A percentile compares a stretch with the other conserved stretches of the same genome.
phyloP scores from a whole-genome alignment of 2,329 filamentous ascomycete genomes.

The Chaetomium sp. region DNA sequence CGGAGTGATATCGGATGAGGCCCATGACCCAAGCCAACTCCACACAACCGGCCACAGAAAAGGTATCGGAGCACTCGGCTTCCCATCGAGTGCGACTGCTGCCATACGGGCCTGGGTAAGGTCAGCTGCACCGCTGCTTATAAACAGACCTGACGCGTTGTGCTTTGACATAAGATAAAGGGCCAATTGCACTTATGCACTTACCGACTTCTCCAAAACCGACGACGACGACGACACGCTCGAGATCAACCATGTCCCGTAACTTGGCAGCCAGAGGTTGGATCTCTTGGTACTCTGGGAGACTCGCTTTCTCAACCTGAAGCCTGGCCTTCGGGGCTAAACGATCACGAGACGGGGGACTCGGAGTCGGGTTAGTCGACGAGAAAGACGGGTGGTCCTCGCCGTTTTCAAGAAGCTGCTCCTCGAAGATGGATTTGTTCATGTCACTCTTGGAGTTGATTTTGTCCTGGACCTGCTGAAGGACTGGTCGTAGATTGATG shows the following conservation, averaged over 20 bases:
- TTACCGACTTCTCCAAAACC: slow-evolving; percentile 81
- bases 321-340: slow-evolving; percentile 84
- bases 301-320: slow-evolving; percentile 52
- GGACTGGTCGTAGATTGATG: slow-evolving; percentile 65
- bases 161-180: not conserved
- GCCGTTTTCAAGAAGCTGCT: slow-evolving; percentile 96
- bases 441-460: slow-evolving; percentile 93
- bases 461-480: slow-evolving; percentile 87
- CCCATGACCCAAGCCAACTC: slow-evolving; percentile 99
- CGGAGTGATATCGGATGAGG: slow-evolving; percentile 97
- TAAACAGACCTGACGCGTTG: not conserved
- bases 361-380: slow-evolving; percentile 84
- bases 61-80: slow-evolving; percentile 95
- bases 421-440: slow-evolving; percentile 89
- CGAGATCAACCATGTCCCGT: slow-evolving; percentile 97
- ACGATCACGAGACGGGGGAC: slow-evolving; percentile 98
- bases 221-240: slow-evolving; percentile 95
- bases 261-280: slow-evolving; percentile 81
- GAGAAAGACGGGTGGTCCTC: slow-evolving; percentile 87
- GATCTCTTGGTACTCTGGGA: slow-evolving; percentile 49
- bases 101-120: slow-evolving; percentile 72
- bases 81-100: slow-evolving; percentile 98
- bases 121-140: not conserved
- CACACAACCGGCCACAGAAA: slow-evolving; percentile 94
- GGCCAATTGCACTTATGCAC: not conserved